These are phyloP conservation scores for Russula sp. DNA, from an alignment of 768 basidiomycete species.

Conservation along the genomic window DNA sequence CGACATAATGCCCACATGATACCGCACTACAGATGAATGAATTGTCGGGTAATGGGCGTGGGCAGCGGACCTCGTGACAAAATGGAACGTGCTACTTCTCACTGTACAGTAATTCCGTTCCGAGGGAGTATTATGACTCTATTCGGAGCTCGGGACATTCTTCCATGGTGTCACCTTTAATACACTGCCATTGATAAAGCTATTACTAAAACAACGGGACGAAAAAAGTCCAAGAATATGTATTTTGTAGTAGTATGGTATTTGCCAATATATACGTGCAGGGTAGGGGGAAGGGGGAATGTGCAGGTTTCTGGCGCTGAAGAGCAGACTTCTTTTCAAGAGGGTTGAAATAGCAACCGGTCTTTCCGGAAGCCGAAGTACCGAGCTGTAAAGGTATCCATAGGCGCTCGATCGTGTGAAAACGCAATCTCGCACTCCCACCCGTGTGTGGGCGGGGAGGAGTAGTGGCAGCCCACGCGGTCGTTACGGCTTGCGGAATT, in stretches of 20 bases:
- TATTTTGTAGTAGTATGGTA: conserved; percentile 18
- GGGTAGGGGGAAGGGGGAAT: conserved; percentile 7
- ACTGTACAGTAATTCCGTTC: too few species aligned
- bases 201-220: conserved; percentile 20
- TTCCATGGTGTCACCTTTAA: too few species aligned
- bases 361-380: not conserved
- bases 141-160: too few species aligned
- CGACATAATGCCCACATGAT: too few species aligned
- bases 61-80: too few species aligned
- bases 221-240: conserved; percentile 6
- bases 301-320: conserved; percentile 2
- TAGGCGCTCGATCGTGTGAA: not conserved
- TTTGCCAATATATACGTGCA: conserved; percentile 20
- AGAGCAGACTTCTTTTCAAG: not conserved
- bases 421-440: conserved; percentile 1
- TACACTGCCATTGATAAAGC: conserved; percentile 14
- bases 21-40: too few species aligned
- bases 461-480: conserved; percentile 14
- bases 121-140: too few species aligned
- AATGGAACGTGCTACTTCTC: too few species aligned
- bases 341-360: not conserved
- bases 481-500: conserved; percentile 77
- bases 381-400: conserved; percentile 2
- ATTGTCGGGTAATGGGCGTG: too few species aligned
- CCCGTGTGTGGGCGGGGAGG: conserved; percentile 14